phyloP scores from a whole-genome alignment of 176 grass and related monocot species.

The Secale cereale region DNA sequence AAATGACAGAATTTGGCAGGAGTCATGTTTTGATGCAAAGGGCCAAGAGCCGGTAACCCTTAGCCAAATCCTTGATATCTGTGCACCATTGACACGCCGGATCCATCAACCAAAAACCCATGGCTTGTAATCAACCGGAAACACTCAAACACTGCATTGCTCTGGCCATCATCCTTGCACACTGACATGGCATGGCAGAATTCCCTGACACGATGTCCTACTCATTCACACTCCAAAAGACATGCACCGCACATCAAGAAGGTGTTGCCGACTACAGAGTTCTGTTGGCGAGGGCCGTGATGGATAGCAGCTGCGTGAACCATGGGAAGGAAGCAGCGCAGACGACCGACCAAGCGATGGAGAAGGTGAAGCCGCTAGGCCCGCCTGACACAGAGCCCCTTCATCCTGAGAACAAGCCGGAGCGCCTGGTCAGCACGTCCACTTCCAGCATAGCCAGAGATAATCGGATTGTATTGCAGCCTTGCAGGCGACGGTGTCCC shows the following conservation, averaged over 20 bases:
- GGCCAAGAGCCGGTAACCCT: constrained; percentile 71
- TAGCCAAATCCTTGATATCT: constrained; percentile 40
- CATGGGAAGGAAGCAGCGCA: constrained; percentile 13
- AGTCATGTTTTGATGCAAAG: constrained; percentile 56
- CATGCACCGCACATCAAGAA: constrained; percentile 26
- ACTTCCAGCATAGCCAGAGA: constrained; percentile 42
- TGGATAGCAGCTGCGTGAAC: constrained; percentile 52
- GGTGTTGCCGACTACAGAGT: constrained; percentile 48
- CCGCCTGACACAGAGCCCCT: constrained; percentile 32
- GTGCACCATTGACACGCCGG: constrained; percentile 48
- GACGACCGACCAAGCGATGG: constrained; percentile 37
- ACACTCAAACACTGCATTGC: constrained; percentile 40
- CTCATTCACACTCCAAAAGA: constrained; percentile 52
- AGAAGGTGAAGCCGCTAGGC: constrained; percentile 63
- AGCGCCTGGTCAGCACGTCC: constrained; percentile 30
- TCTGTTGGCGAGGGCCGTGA: constrained; percentile 19
- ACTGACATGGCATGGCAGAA: constrained; percentile 52
- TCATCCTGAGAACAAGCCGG: constrained; percentile 31
- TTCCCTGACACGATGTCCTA: constrained; percentile 65
- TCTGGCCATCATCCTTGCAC: constrained; percentile 41
- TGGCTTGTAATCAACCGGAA: constrained; percentile 46
- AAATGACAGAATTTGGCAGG: constrained; percentile 61
- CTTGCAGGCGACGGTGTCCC: constrained; percentile 66
- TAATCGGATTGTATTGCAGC: constrained; percentile 53
- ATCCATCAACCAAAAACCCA: constrained; percentile 54